Conservation (phyloP, 768 basidiomycete genomes). For the Boletus tylopilopsis region DNA sequence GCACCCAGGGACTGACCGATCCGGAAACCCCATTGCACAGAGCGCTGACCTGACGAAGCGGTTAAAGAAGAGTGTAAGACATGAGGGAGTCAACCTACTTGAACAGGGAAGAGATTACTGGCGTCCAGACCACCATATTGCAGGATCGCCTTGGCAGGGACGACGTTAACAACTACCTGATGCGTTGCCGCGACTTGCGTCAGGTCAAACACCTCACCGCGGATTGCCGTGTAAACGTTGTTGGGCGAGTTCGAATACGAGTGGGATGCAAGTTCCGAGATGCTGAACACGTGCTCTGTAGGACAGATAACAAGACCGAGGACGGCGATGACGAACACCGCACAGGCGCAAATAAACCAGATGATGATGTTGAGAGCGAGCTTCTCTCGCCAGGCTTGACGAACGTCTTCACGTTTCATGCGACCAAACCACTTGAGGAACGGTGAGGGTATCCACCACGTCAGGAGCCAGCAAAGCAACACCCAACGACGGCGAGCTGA, state of each 20-base stretch:
- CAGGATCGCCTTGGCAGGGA: constrained; percentile 69
- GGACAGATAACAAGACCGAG: constrained; percentile 91
- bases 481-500: constrained; percentile 86
- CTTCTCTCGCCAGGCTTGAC: constrained; percentile 98
- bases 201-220: constrained; percentile 95
- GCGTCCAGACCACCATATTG: constrained; percentile 79
- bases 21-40: constrained; percentile 87
- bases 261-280: constrained; percentile 70
- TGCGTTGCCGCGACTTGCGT: constrained; percentile 65
- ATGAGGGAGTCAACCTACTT: constrained; percentile 45
- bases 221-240: constrained; percentile 76
- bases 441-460: constrained; percentile 85
- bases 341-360: constrained; percentile 87
- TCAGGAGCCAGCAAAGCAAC: constrained; percentile 79
- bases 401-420: constrained; percentile 92
- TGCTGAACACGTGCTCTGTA: constrained; percentile 86
- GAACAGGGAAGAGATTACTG: constrained; percentile 87
- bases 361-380: constrained; percentile 92
- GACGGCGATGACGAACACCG: constrained; percentile 90
- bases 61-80: neutral
- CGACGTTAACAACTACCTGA: constrained; percentile 58
- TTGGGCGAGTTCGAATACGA: constrained; percentile 60
- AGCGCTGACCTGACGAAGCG: constrained; percentile 65
- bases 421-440: constrained; percentile 70
- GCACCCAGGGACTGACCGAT: constrained; percentile 78